phyloP scores from a whole-genome alignment of 345 rosid species.

The Bruguiera parviflora region DNA sequence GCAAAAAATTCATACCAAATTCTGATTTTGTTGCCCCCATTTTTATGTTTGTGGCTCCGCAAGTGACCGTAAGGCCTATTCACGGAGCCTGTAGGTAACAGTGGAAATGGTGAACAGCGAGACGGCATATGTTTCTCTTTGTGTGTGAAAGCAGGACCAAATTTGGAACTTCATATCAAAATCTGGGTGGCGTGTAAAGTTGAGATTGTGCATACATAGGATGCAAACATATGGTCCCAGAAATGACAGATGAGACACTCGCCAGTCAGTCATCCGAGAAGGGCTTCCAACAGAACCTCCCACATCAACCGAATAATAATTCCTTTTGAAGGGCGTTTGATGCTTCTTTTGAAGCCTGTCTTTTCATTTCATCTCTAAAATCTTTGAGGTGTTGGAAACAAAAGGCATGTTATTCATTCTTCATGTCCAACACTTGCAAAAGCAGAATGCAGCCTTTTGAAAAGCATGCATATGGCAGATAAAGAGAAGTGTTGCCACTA shows the following conservation, averaged over 20 bases:
- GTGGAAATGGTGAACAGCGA: neutral
- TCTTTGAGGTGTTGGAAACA: neutral
- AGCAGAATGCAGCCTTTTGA: constrained; percentile 17
- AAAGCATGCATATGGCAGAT: neutral
- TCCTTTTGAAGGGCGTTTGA: constrained; percentile 14
- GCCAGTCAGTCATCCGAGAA: neutral
- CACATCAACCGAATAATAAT: neutral
- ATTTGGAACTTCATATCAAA: neutral
- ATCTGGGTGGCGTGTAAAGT: constrained; percentile 12
- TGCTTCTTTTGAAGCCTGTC: constrained; percentile 1
- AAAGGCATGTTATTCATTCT: neutral
- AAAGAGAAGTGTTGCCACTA: constrained; percentile 16
- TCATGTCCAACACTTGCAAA: constrained; percentile 10
- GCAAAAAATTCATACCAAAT: no score
- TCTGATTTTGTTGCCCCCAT: no score
- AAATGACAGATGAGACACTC: neutral
- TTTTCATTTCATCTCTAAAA: neutral
- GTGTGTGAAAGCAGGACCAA: neutral
- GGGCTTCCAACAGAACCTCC: neutral
- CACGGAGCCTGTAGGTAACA: neutral
- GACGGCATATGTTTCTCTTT: neutral
- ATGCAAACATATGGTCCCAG: constrained; percentile 8
- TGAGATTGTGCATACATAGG: constrained; percentile 14
- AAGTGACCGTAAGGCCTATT: no score
- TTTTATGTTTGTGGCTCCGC: no score